Percentiles rank a stretch among this genome's conserved stretches.
Conservation (phyloP, 257 asterid genomes). For the Solanum virginianum region DNA sequence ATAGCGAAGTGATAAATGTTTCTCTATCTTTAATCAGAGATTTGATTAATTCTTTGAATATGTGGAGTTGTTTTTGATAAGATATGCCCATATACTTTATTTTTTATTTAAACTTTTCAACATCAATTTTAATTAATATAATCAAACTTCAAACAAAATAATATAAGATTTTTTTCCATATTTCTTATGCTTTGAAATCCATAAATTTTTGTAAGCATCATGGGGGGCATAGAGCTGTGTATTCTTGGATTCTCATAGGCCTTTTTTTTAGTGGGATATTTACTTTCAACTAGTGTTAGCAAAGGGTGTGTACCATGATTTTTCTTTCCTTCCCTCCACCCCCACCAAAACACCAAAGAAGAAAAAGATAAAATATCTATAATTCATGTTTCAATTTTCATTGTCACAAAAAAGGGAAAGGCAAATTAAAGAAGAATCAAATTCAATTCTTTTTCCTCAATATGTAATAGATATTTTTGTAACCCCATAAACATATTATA, state of each 20-base stretch:
- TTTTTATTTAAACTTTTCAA: too few species aligned
- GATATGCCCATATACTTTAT: too few species aligned
- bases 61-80: too few species aligned
- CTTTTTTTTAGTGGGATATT: constrained; percentile 8
- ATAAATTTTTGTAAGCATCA: constrained; percentile 15
- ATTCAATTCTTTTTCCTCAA: not conserved
- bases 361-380: not conserved
- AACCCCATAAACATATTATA: too few species aligned
- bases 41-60: not conserved
- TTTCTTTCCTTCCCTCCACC: not conserved
- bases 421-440: not conserved
- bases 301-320: not conserved
- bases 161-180: constrained; percentile 4
- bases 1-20: not conserved
- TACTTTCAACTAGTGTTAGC: constrained; percentile 14
- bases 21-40: not conserved
- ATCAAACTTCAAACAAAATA: not conserved
- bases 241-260: constrained; percentile 26
- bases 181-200: constrained; percentile 17
- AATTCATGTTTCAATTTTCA: not conserved
- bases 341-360: not conserved
- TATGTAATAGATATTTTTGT: too few species aligned
- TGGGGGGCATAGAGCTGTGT: constrained; percentile 25
- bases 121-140: too few species aligned
- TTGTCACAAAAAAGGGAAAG: not conserved